A percentile compares a stretch with the other conserved stretches of the same genome.
Conservation (phyloP, 1,139 yeast genomes). For the Suhomyces wounanorum region DNA sequence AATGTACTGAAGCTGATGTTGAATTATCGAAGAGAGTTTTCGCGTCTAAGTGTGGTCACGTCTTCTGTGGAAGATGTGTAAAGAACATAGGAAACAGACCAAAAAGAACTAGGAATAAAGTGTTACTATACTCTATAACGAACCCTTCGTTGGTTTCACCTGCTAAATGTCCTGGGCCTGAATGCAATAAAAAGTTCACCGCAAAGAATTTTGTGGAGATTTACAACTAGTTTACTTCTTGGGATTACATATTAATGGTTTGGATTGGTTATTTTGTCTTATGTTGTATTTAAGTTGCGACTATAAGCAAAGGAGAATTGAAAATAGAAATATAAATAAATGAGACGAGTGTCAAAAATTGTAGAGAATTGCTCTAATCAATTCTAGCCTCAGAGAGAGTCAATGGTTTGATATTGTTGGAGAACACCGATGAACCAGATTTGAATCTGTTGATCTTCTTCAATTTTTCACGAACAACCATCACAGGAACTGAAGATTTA, state of each 20-base stretch:
- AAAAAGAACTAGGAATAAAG: constrained; percentile 16
- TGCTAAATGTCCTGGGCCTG: constrained; percentile 43
- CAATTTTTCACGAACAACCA: constrained; percentile 85
- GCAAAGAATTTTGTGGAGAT: constrained; percentile 42
- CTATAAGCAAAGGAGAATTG: constrained; percentile 4
- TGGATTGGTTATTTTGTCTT: constrained; percentile 2
- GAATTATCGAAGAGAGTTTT: constrained; percentile 70
- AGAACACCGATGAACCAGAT: constrained; percentile 45
- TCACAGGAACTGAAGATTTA: constrained; percentile 80
- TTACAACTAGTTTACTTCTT: constrained; percentile 19
- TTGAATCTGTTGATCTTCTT: constrained; percentile 70
- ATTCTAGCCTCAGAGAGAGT: constrained; percentile 53
- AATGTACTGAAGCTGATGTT: constrained; percentile 55
- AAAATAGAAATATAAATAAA: constrained; percentile 6
- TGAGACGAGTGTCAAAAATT: constrained; percentile 1
- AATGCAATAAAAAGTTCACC: constrained; percentile 40
- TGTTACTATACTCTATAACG: constrained; percentile 30
- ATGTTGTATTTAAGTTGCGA: constrained; percentile 1
- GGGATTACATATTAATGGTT: constrained; percentile 1
- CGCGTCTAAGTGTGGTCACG: constrained; percentile 78
- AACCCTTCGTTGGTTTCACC: constrained; percentile 55
- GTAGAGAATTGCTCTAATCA: constrained; percentile 27
- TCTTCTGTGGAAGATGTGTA: constrained; percentile 85
- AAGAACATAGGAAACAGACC: constrained; percentile 53
- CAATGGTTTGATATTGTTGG: constrained; percentile 51